Base-by-base conservation (phyloP, 805 yeast species). In the Brettanomyces nanus region DNA sequence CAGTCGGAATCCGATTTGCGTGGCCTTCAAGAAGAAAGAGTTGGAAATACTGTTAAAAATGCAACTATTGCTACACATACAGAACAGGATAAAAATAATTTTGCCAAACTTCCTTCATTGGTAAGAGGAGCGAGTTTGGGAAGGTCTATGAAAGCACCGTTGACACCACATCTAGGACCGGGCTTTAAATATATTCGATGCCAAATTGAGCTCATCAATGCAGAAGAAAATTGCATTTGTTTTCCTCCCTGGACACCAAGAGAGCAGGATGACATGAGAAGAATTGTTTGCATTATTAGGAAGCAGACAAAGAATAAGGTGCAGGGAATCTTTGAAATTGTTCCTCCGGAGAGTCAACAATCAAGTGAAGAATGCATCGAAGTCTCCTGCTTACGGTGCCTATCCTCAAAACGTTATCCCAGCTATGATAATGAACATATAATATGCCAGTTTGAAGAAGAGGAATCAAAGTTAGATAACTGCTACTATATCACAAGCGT, bases 221-320 rank as follows among this genome's bases (percentile, higher is more conserved):
- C 76, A 4, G 51, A 53, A 13, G 54, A 70, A 15, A 62, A 63
- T 25, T 74, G 69, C 18, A 56, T 73, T 27, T 75, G 80, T 49
- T 46, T 49, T 13, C 74, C 77, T 1, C 53, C 57, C 26, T 77
- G 83, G 84, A 54, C 53, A 21, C 47, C 40, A 6, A 47, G 48
- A 28, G 84, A 77, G 52, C 50, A 48, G 31, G 50, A 44, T 10
- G 83, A 77, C 45, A 62, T 66, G 39, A 61, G 84, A 43, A 62
- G 84, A 44, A 75, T 77, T 22, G 66, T 77, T 14, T 59, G 83
- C 28, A 63, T 77, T 30, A 80, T 75, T 52, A 62, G 81, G 39
- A 53, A 59, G 28, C 83, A 77, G 52, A 49, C 60, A 23, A 71
- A 70, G 2, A 60, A 69, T 19, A 61, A 64, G 37, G 62, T 77